Percentiles rank a stretch among this genome's conserved stretches.
Conservation (phyloP, 176 grass and related monocot genomes). For the Puya raimondii region DNA sequence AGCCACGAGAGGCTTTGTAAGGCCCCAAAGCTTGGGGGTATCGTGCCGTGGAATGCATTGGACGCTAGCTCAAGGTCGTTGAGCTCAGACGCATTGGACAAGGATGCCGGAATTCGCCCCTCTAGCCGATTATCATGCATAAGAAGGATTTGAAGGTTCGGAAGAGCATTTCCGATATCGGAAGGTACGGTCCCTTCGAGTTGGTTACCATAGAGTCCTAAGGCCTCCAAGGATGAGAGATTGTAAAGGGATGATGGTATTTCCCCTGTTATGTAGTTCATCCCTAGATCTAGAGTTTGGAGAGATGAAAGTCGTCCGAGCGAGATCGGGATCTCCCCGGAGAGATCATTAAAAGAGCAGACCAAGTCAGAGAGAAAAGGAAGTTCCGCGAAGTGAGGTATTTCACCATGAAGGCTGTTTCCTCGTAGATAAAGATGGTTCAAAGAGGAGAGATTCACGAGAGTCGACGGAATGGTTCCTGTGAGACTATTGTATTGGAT, state of each 20-base stretch:
- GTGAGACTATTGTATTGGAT: neutral
- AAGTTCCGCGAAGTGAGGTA: no score
- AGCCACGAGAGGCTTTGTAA: conserved; percentile 6
- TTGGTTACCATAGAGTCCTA: conserved; percentile 14
- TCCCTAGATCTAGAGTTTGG: neutral
- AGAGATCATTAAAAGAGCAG: no score
- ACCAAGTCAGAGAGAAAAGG: no score
- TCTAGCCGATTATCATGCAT: conserved; percentile 4
- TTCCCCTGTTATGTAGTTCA: conserved; percentile 17
- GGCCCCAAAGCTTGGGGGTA: conserved; percentile 25
- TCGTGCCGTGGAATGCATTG: conserved; percentile 25
- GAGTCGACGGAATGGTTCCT: conserved; percentile 1
- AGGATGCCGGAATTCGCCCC: conserved; percentile 17
- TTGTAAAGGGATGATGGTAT: conserved; percentile 21
- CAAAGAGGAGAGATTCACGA: neutral
- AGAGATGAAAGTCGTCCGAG: neutral
- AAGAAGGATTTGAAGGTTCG: neutral
- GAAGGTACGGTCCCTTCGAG: conserved; percentile 15
- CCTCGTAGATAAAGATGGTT: no score
- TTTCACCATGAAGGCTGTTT: no score
- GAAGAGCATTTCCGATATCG: conserved; percentile 24
- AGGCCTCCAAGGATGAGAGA: neutral
- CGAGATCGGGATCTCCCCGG: no score
- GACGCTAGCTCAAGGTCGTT: neutral
- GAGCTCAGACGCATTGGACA: conserved; percentile 18